Conservation (phyloP, 257 asterid species). For the Paulownia fortunei region DNA sequence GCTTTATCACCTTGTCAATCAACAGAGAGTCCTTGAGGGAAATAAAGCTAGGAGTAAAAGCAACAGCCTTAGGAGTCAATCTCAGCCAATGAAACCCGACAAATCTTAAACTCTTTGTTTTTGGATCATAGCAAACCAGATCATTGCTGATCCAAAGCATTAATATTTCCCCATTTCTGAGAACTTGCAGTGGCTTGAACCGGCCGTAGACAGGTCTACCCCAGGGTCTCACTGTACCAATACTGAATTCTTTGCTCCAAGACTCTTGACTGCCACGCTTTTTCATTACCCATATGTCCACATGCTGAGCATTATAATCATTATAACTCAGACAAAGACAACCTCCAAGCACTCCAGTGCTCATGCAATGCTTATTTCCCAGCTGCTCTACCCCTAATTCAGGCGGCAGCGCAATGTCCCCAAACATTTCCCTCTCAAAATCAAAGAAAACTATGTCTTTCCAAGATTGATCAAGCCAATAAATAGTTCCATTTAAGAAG, state of each 20-base stretch:
- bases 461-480: conserved; percentile 28
- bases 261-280: background rate
- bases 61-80: background rate
- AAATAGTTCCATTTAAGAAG: conserved; percentile 26
- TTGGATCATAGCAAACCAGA: conserved; percentile 33
- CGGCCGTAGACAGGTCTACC: background rate
- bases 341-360: conserved; percentile 39
- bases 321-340: conserved; percentile 24
- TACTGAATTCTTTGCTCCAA: conserved; percentile 34
- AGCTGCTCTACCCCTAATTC: conserved; percentile 8
- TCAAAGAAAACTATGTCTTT: conserved; percentile 31
- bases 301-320: background rate
- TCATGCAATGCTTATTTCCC: background rate
- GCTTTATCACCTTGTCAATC: conserved; percentile 25
- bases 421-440: conserved; percentile 37
- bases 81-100: background rate
- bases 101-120: conserved; percentile 12
- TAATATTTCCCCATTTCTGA: conserved; percentile 34
- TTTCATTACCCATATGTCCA: conserved; percentile 41
- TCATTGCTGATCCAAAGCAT: conserved; percentile 15
- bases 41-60: conserved; percentile 38
- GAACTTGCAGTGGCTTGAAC: conserved; percentile 41
- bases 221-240: conserved; percentile 4
- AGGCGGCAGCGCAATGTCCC: conserved; percentile 28
- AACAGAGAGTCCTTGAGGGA: conserved; percentile 32